These are phyloP conservation scores for Clarireedia homoeocarpa DNA, from an alignment of 2,329 filamentous ascomycete species.

Conservation along the genomic window DNA sequence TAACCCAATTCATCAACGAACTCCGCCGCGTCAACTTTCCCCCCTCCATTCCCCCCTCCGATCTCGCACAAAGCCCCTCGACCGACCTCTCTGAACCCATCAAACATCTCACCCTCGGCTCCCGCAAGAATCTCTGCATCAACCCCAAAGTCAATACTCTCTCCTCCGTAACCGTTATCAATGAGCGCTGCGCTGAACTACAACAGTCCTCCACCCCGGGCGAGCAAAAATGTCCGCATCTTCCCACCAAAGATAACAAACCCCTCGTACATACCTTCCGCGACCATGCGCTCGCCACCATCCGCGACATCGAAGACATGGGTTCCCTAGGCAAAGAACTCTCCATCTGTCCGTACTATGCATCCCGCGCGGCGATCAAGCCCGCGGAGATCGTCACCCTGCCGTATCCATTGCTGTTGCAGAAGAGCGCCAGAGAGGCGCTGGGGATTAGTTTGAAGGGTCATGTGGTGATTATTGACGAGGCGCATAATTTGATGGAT, in stretches of 20 bases:
- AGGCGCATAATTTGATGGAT: constrained; percentile 97
- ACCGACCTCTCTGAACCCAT: constrained; percentile 41
- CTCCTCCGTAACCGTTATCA: constrained; percentile 69
- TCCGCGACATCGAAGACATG: constrained; percentile 92
- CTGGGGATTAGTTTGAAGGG: constrained; percentile 77
- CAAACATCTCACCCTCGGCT: constrained; percentile 61
- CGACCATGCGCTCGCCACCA: constrained; percentile 72
- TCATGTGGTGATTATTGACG: constrained; percentile 91
- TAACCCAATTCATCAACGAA: constrained; percentile 63
- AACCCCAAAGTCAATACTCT: constrained; percentile 73
- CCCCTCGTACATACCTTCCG: constrained; percentile 70
- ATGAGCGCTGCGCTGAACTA: constrained; percentile 84
- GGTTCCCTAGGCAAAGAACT: constrained; percentile 69
- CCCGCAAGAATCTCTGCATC: constrained; percentile 71
- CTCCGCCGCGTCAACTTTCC: constrained; percentile 55
- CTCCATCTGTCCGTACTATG: constrained; percentile 89
- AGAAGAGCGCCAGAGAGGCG: constrained; percentile 79
- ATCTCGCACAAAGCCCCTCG: constrained; percentile 34
- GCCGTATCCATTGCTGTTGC: constrained; percentile 84
- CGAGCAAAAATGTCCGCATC: constrained; percentile 64
- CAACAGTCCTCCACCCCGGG: constrained; percentile 61
- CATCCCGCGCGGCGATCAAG: constrained; percentile 76
- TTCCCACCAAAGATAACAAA: constrained; percentile 72
- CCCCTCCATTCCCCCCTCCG: constrained; percentile 44
- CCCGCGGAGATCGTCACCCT: constrained; percentile 84